Conservation (phyloP, 768 basidiomycete species). For the Suillus subaureus region DNA sequence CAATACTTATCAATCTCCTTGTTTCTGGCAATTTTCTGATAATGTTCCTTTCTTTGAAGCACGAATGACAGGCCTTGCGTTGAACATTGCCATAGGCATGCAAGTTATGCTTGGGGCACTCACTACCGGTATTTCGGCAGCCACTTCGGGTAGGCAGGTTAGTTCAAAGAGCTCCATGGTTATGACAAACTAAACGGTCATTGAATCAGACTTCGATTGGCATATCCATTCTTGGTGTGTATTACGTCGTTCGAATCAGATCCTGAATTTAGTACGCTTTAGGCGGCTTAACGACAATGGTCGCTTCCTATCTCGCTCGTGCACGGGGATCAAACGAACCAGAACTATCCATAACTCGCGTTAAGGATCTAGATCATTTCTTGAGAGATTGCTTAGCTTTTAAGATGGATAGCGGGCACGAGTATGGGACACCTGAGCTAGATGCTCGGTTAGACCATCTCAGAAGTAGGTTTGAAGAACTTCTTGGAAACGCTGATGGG, state of each 20-base stretch:
- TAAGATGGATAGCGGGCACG: constrained; percentile 56
- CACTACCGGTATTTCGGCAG: constrained; percentile 65
- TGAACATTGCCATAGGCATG: constrained; percentile 56
- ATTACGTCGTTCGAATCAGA: not conserved
- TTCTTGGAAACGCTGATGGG: constrained; percentile 29
- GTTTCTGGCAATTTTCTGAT: constrained; percentile 8
- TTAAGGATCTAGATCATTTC: constrained; percentile 66
- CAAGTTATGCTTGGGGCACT: constrained; percentile 69
- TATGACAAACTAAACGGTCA: constrained; percentile 1
- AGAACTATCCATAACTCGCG: constrained; percentile 56
- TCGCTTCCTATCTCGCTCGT: constrained; percentile 73
- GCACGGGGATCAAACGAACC: constrained; percentile 72
- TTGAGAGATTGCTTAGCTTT: constrained; percentile 64
- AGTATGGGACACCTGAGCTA: constrained; percentile 15
- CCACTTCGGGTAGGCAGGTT: constrained; percentile 43
- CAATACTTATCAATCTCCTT: not conserved
- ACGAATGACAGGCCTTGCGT: constrained; percentile 30
- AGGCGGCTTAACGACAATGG: constrained; percentile 69
- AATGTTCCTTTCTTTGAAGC: constrained; percentile 26
- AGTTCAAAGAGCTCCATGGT: constrained; percentile 14
- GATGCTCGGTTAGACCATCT: constrained; percentile 10
- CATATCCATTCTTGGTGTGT: constrained; percentile 42
- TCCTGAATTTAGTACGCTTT: not conserved
- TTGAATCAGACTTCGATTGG: constrained; percentile 37
- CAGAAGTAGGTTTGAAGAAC: constrained; percentile 31